Base-by-base conservation (phyloP, 2,329 filamentous ascomycete genomes). In the Stylonectria norvegica region DNA sequence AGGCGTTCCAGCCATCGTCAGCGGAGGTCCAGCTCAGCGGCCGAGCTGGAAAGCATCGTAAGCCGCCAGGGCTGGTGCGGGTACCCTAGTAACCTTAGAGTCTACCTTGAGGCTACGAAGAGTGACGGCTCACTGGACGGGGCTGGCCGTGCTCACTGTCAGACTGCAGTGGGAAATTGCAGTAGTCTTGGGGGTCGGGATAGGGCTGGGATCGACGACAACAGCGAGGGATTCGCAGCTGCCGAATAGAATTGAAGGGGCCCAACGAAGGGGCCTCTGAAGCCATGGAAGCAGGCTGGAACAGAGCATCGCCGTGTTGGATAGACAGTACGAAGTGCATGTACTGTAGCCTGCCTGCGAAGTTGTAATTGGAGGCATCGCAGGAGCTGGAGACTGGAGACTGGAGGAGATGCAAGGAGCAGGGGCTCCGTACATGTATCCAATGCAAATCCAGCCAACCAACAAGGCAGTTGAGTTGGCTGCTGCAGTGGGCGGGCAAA, bases 41-140 rank as follows among this genome's bases (percentile, higher is more conserved):
- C 53, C 50, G 53, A 53, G 42, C 18, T 42, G 39, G 47, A 46
- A 53, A 52, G 53, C 45, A 51, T 50, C 49, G 45, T 53, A 53
- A 56, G 49, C 53, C 45, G 48, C 43, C 53, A 52, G 49, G 52
- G 41, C 42, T 47, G 37, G 46, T 48, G 49, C 51, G 53, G 51
- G 42, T 46, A 49, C 32, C 36, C 36, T 32, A 37, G 22, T 33
- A 18, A 40, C n/a, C n/a, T n/a, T n/a, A n/a, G n/a, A n/a, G n/a
- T n/a, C n/a, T n/a, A n/a, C n/a, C n/a, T n/a, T n/a, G n/a, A n/a
- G n/a, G n/a, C n/a, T n/a, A n/a, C n/a, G n/a, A n/a, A n/a, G n/a
- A n/a, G n/a, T 23, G 40, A 40, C 31, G 40, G 40, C 43, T 43
- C 31, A 38, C 32, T 34, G 28, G n/a, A 20, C 38, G 18, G 33